These are phyloP conservation scores for Cylindrotheca closterium DNA, from an alignment of 108 stramenopile species.

Conservation along the genomic window DNA sequence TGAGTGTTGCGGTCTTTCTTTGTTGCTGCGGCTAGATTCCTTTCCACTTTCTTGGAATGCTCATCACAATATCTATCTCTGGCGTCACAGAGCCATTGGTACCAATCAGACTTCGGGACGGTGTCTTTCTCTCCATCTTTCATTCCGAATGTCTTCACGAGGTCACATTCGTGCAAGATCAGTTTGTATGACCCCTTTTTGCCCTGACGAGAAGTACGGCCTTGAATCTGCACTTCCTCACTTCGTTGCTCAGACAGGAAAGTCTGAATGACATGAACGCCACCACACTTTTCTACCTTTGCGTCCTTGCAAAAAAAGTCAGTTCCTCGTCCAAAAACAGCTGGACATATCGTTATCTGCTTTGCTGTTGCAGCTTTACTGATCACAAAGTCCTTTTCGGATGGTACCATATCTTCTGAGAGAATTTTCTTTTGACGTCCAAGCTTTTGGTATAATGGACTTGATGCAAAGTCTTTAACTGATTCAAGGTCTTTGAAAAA, in stretches of 20 bases:
- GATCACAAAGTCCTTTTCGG: slow-evolving; percentile 55
- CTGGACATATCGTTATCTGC: slow-evolving; percentile 54
- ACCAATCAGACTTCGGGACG: slow-evolving; percentile 37
- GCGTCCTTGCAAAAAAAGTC: slow-evolving; percentile 71
- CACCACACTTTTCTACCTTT: slow-evolving; percentile 45
- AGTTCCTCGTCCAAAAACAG: slow-evolving; percentile 65
- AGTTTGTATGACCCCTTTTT: slow-evolving; percentile 57
- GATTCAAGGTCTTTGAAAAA: slow-evolving; percentile 42
- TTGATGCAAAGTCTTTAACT: slow-evolving; percentile 40
- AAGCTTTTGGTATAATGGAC: slow-evolving; percentile 47
- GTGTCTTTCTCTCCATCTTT: slow-evolving; percentile 24
- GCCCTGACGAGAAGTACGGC: slow-evolving; percentile 64
- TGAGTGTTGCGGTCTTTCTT: slow-evolving; percentile 42
- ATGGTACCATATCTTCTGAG: slow-evolving; percentile 42
- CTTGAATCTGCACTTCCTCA: slow-evolving; percentile 70
- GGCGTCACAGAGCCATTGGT: slow-evolving; percentile 44
- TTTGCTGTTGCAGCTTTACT: slow-evolving; percentile 57
- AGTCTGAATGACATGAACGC: slow-evolving; percentile 58
- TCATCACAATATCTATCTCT: slow-evolving; percentile 27
- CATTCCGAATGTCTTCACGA: slow-evolving; percentile 50
- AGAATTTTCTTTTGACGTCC: slow-evolving; percentile 47
- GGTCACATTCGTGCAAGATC: slow-evolving; percentile 52
- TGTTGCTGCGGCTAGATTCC: slow-evolving; percentile 43
- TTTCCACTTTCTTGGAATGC: slow-evolving; percentile 34
- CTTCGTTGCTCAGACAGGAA: slow-evolving; percentile 51